phyloP scores from a whole-genome alignment of 140 eudicot genomes.

The Erigeron philadelphicus region DNA sequence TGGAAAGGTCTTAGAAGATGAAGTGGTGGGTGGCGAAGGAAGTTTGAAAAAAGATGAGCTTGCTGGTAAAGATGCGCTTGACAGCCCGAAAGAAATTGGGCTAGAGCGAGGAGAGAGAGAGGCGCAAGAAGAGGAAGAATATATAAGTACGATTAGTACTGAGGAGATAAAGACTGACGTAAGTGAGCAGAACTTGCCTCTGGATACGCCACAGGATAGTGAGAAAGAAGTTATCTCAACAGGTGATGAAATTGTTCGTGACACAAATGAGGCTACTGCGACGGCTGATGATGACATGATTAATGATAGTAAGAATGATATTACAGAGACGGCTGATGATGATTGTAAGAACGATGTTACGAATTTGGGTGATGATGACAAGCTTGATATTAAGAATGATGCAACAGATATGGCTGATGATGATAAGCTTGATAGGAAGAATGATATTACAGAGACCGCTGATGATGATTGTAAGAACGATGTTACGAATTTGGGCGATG shows the following conservation, averaged over 20 bases:
- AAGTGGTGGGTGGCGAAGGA: slow-evolving; percentile 20
- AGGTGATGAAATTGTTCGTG: slow-evolving; percentile 19
- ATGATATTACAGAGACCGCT: slow-evolving; percentile 19
- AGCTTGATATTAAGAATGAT: background rate
- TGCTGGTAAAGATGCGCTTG: slow-evolving; percentile 22
- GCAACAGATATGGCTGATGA: slow-evolving; percentile 12
- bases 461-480: slow-evolving; percentile 33
- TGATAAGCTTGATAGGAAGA: slow-evolving; percentile 23
- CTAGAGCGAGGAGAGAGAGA: background rate
- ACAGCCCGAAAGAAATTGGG: slow-evolving; percentile 16
- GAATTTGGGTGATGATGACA: slow-evolving; percentile 18
- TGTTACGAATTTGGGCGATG: slow-evolving; percentile 22
- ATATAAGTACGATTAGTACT: slow-evolving; percentile 20
- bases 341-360: slow-evolving; percentile 19
- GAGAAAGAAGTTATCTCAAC: slow-evolving; percentile 6
- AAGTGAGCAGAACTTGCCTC: slow-evolving; percentile 16
- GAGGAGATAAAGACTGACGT: slow-evolving; percentile 27
- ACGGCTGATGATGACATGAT: slow-evolving; percentile 20
- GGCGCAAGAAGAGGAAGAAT: slow-evolving; percentile 24
- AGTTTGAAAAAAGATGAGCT: slow-evolving; percentile 17
- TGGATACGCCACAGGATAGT: slow-evolving; percentile 18
- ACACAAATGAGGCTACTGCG: slow-evolving; percentile 20
- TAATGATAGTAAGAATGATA: slow-evolving; percentile 21
- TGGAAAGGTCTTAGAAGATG: slow-evolving; percentile 26
- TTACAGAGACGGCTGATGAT: slow-evolving; percentile 23